phyloP scores from a whole-genome alignment of 768 basidiomycete species.

The Butyriboletus loyo region DNA sequence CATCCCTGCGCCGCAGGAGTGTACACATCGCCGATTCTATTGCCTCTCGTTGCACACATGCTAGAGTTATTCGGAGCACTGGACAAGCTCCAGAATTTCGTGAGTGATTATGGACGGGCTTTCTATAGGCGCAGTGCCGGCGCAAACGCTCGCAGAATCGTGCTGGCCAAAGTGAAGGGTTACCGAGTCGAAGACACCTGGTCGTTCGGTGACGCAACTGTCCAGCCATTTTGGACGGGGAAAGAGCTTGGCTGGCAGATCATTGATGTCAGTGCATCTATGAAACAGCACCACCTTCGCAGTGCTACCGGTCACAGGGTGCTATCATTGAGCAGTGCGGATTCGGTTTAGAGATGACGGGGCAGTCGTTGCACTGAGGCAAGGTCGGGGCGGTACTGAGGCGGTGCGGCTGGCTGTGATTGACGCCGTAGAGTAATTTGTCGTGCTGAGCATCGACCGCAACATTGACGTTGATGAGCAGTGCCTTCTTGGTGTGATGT shows the following conservation, averaged over 20 bases:
- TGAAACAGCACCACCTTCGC: neutral
- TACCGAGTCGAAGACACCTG: conserved; percentile 49
- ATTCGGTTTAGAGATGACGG: neutral
- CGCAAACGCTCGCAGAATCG: conserved; percentile 36
- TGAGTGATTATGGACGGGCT: conserved; percentile 68
- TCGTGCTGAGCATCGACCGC: neutral
- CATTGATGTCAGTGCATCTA: conserved; percentile 14
- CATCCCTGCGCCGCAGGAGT: conserved; percentile 91
- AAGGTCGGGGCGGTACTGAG: conserved; percentile 17
- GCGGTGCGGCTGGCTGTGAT: conserved; percentile 25
- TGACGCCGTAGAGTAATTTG: conserved; percentile 9
- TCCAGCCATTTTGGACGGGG: conserved; percentile 89
- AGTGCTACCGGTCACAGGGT: conserved; percentile 3
- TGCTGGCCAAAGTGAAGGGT: conserved; percentile 40
- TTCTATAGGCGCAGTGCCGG: conserved; percentile 61
- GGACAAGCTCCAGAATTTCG: conserved; percentile 78
- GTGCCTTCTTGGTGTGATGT: conserved; percentile 6
- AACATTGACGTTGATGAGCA: conserved; percentile 6
- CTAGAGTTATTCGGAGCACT: conserved; percentile 86
- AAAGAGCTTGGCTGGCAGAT: conserved; percentile 76
- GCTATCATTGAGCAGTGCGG: neutral
- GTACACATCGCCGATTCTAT: conserved; percentile 89
- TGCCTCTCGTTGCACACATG: conserved; percentile 86
- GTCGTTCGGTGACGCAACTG: conserved; percentile 40
- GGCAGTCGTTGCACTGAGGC: neutral